Evolutionary conservation across 75 land plant genomes (phyloP).

Genomic region (Sequoia sempervirens): DNA sequence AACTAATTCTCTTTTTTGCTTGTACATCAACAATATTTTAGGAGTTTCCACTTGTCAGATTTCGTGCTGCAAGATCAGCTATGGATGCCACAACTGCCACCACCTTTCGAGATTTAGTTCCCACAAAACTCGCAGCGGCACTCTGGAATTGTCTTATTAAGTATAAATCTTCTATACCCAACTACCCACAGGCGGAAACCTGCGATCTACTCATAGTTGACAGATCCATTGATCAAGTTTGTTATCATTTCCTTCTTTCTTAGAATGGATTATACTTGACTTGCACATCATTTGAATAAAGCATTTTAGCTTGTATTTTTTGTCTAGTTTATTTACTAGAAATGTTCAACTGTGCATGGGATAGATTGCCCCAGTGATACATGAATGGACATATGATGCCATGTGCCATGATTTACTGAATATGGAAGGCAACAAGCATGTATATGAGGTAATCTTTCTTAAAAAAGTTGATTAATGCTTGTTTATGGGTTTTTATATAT

Average conservation of each 20-base stretch:
- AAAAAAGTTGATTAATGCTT: not conserved
- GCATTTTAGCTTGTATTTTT: not conserved
- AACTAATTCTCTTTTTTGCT: not conserved
- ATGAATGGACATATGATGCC: slow-evolving; percentile 99
- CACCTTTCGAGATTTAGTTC: slow-evolving; percentile 76
- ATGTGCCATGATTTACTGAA: slow-evolving; percentile 96
- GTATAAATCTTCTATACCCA: slow-evolving; percentile 53
- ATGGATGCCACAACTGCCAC: slow-evolving; percentile 55
- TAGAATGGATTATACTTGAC: not conserved
- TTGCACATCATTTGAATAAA: not conserved
- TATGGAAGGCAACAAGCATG: slow-evolving; percentile 92
- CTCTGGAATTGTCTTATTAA: slow-evolving; percentile 75
- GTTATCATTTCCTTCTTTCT: slow-evolving; percentile 14
- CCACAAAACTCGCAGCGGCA: slow-evolving; percentile 92
- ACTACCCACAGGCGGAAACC: slow-evolving; percentile 82
- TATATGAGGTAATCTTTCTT: slow-evolving; percentile 63
- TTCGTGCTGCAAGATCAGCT: slow-evolving; percentile 78
- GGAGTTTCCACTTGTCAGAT: slow-evolving; percentile 94
- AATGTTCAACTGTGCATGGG: not conserved
- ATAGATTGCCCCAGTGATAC: slow-evolving; percentile 94
- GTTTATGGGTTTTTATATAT: not conserved
- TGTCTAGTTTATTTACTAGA: not conserved
- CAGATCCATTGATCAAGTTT: slow-evolving; percentile 92
- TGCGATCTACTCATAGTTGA: slow-evolving; percentile 96
- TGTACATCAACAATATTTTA: slow-evolving; percentile 12